Evolutionary conservation across 495 filamentous ascomycete species (phyloP), one percentile per base, ranked within the genome.

Genomic region (Acidiella bohemica): DNA sequence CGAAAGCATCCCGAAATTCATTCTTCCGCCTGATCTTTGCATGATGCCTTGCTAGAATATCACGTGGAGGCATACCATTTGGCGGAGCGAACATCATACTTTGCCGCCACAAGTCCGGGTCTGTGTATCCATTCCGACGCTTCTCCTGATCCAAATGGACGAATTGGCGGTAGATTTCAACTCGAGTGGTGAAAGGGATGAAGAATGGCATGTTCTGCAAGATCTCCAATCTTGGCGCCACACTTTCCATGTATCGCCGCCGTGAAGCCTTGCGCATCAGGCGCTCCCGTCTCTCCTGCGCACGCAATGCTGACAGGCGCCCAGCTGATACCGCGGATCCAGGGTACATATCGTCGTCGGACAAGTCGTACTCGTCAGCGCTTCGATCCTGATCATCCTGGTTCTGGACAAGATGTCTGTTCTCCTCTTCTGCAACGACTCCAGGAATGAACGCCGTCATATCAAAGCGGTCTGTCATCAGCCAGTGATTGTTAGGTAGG

Each of bases 181-280:
- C 90, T 26, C 90, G 70, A 2, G 84, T 92, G 6, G 78, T 67
- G 44, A 99, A 99, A 0, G 90, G 90, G 38, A 96, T 92, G 49
- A 88, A 81, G 53, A 96, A 99, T 0, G 90, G 92, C 80, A 99
- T 88, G 53, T 96, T 87, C 32, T 84, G 77, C 22, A 99, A 61
- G 11, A 99, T 83, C 59, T 96, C 86, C 7, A 93, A 66, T 44
- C 84, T 73, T 1, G 92, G 87, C 1, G 80, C 81, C 24, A 92
- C 75, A 17, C 75, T 66, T 17, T 84, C 80, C 11, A 90, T 62
- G 31, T 81, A 67, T 43, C 79, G 75, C 34, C 75, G 69, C 5
- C 77, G 66, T 11, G 73, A 72, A 16, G 67, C 70, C 51, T 73
- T 76, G 41, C 73, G 71, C 56, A 80, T 79, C 35, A 72, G 65